Base-by-base conservation (phyloP, 2,329 filamentous ascomycete genomes). In the Fusarium beomiforme region DNA sequence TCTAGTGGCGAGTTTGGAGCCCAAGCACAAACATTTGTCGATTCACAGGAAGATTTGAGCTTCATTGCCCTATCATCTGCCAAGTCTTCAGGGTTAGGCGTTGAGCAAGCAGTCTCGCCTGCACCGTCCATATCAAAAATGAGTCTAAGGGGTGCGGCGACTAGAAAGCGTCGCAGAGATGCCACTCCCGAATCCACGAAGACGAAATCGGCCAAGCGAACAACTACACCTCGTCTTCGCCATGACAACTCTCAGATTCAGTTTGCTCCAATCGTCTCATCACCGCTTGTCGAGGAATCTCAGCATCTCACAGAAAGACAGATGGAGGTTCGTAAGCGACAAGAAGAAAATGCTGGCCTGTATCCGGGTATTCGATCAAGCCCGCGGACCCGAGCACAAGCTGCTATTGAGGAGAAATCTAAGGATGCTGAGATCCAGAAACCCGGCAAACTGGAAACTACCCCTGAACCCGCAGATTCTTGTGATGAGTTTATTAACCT, bases 161-260 rank as follows among this genome's bases (percentile, higher is more conserved):
- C 74, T 31, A 73, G 73, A 41, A 81, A 80, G 55, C 78, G 76
- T 21, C 76, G 67, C 47, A 69, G 72, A 16, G 77, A 81, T 49
- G 59, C 66, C 19, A 78, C 78, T 19, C 72, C 78, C 5, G 78
- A 78, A 24, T 43, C 70, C 4, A 59, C 59, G 24, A 73, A 65
- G n/a, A 50, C 62, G 21, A 79, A 74, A 50, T 49, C 75, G 31
- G 55, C 67, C 13, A 80, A 79, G 54, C 71, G 74, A 26, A 77
- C 68, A 6, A 76, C 64, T 26, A 88, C 86, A 49, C 84, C 86
- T 21, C 88, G 87, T 64, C 83, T 91, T 31, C 89, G 92, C 36
- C 94, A 97, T 73, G 89, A 97, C 68, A 88, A 97, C 79, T 97
- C 93, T 1, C 94, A 97, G 76, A 87, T 97, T 29, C 87, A 93